Evolutionary conservation across 306 rosid genomes (phyloP).

Genomic region (Casuarina glauca): DNA sequence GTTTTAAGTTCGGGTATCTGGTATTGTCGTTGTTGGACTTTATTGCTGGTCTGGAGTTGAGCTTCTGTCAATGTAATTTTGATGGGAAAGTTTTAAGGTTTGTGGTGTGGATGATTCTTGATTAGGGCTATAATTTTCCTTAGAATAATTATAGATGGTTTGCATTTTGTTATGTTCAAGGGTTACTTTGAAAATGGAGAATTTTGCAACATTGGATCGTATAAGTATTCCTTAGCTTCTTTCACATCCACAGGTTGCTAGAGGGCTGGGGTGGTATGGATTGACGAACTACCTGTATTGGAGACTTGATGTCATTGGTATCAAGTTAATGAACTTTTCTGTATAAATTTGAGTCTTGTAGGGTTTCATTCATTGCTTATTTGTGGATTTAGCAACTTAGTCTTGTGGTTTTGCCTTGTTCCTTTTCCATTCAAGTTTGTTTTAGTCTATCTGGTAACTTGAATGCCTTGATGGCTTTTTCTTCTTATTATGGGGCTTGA

Average conservation of each 20-base stretch:
- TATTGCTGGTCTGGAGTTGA: neutral
- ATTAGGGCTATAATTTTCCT: neutral
- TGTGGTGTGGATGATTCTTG: neutral
- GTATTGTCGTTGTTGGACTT: neutral
- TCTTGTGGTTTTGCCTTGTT: constrained; percentile 4
- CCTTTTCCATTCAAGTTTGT: constrained; percentile 18
- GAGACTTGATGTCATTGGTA: neutral
- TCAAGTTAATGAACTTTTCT: neutral
- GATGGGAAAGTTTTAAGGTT: neutral
- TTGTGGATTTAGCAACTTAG: neutral
- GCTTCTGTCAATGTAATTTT: neutral
- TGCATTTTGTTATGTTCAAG: neutral
- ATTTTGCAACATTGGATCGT: neutral
- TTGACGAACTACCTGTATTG: neutral
- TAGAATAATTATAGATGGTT: neutral
- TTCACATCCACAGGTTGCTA: neutral
- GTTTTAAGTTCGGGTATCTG: neutral
- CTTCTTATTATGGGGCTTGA: neutral
- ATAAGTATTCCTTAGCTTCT: neutral
- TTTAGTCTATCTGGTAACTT: neutral
- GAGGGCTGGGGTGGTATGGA: neutral
- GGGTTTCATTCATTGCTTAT: neutral
- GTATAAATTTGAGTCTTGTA: neutral
- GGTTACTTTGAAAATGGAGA: neutral
- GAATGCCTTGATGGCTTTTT: neutral